Percentiles rank a stretch among this genome's conserved stretches.
Evolutionary conservation across 129 eudicot genomes (phyloP).

Genomic region (Centrapalus pauciflorus): DNA sequence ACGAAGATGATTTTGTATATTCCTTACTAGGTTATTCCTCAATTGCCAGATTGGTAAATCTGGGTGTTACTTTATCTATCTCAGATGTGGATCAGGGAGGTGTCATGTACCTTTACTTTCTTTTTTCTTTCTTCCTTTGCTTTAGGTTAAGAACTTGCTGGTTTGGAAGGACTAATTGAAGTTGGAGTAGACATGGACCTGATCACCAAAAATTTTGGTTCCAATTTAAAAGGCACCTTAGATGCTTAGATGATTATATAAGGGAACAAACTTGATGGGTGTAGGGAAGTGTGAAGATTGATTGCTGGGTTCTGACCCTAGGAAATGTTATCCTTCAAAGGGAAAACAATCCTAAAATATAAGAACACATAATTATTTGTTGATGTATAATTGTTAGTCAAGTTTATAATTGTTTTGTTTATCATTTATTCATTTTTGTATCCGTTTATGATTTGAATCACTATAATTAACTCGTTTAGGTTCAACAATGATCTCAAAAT

Average conservation of each 20-base stretch:
- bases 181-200: background rate
- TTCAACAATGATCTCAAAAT: no score
- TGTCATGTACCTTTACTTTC: conserved; percentile 18
- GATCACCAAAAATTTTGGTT: background rate
- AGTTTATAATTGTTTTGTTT: no score
- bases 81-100: conserved; percentile 25
- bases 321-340: background rate
- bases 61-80: conserved; percentile 1
- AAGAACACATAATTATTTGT: background rate
- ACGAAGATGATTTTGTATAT: conserved; percentile 39
- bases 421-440: no score
- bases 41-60: conserved; percentile 15
- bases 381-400: no score
- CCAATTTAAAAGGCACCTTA: background rate
- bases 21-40: conserved; percentile 20
- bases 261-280: background rate
- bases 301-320: background rate
- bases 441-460: no score
- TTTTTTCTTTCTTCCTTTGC: background rate
- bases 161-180: background rate
- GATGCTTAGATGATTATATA: background rate
- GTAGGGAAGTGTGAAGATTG: background rate
- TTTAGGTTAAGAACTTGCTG: conserved; percentile 4
- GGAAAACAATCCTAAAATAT: background rate
- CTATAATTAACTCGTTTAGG: no score